A percentile compares a stretch with the other conserved stretches of the same genome.
phyloP scores from a whole-genome alignment of 345 rosid genomes.

The Punica granatum region DNA sequence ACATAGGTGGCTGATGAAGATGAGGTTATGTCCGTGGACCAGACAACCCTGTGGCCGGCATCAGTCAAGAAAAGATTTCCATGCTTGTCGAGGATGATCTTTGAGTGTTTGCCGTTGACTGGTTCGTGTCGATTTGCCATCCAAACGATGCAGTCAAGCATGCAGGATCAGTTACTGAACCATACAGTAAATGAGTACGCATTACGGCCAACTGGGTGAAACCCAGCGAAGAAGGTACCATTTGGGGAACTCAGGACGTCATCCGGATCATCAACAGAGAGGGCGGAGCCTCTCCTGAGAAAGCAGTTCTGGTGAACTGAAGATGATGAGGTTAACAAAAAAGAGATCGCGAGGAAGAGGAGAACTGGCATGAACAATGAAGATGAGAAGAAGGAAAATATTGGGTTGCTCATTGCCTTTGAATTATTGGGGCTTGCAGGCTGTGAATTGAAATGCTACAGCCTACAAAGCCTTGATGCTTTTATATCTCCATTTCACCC shows the following conservation, averaged over 20 bases:
- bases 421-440: too few species aligned
- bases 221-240: constrained; percentile 20
- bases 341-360: not conserved
- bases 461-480: too few species aligned
- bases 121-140: constrained; percentile 27
- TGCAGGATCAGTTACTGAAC: constrained; percentile 11
- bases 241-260: constrained; percentile 15
- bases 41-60: constrained; percentile 8
- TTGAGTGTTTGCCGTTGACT: constrained; percentile 22
- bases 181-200: constrained; percentile 26
- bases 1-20: not conserved
- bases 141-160: constrained; percentile 21
- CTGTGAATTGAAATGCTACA: too few species aligned
- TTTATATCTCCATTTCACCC: too few species aligned
- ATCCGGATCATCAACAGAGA: constrained; percentile 17
- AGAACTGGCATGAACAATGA: not conserved
- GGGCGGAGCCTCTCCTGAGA: constrained; percentile 17
- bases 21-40: constrained; percentile 18
- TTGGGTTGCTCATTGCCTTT: constrained; percentile 2
- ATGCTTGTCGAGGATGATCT: constrained; percentile 5
- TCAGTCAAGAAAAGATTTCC: constrained; percentile 20
- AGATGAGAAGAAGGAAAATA: not conserved
- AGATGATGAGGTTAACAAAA: not conserved
- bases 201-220: constrained; percentile 18
- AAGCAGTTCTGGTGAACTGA: not conserved